A percentile compares a stretch with the other conserved stretches of the same genome.
phyloP scores from a whole-genome alignment of 768 basidiomycete species.

The Pholiota molesta region DNA sequence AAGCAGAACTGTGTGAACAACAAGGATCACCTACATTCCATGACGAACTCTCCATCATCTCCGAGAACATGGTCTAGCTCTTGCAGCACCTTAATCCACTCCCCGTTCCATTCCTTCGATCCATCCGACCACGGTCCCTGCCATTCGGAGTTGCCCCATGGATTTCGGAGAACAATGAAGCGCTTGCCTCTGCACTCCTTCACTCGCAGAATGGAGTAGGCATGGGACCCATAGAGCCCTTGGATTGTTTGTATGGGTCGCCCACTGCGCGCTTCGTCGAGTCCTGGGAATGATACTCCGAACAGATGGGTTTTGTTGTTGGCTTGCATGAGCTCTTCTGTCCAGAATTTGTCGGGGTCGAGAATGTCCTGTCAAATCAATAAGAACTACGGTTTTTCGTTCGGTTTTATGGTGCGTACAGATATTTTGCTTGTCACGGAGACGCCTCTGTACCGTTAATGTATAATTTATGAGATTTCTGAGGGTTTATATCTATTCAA shows the following conservation, averaged over 20 bases:
- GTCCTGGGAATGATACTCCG: constrained; percentile 40
- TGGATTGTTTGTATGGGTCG: constrained; percentile 20
- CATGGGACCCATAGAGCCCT: constrained; percentile 38
- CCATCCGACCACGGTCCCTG: constrained; percentile 48
- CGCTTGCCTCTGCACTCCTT: constrained; percentile 44
- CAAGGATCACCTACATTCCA: constrained; percentile 38
- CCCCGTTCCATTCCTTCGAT: constrained; percentile 44
- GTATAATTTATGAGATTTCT: not conserved
- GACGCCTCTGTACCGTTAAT: constrained; percentile 34
- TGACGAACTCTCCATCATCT: constrained; percentile 47
- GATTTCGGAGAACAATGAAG: constrained; percentile 49
- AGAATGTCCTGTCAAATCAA: constrained; percentile 39
- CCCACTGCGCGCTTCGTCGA: constrained; percentile 27
- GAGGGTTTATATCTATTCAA: not conserved
- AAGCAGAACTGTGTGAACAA: not conserved
- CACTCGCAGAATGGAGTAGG: constrained; percentile 45
- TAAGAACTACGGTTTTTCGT: not conserved
- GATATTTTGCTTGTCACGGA: constrained; percentile 34
- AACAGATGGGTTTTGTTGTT: constrained; percentile 46
- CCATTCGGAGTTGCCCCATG: constrained; percentile 47
- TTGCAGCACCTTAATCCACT: constrained; percentile 40
- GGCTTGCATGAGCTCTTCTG: constrained; percentile 47
- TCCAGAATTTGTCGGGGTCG: constrained; percentile 51
- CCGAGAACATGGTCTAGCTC: constrained; percentile 41
- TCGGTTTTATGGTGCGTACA: not conserved